phyloP scores from a whole-genome alignment of 202 grass and related monocot genomes.

The Dendrocalamus latiflorus region DNA sequence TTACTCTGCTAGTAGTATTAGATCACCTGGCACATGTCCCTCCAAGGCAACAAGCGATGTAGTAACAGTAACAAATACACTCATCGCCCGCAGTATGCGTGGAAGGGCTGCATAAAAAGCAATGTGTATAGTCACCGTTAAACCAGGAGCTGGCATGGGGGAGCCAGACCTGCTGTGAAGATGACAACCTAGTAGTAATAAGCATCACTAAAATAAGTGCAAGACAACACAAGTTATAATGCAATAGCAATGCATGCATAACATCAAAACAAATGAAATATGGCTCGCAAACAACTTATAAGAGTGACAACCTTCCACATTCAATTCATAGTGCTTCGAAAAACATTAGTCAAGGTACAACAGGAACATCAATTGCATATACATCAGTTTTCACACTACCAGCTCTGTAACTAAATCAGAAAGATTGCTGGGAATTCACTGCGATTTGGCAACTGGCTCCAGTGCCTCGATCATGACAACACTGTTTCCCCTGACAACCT shows the following conservation, averaged over 20 bases:
- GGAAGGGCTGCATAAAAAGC: background rate
- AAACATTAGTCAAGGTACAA: slow-evolving; percentile 33
- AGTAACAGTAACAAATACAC: background rate
- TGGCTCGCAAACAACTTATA: background rate
- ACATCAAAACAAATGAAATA: background rate
- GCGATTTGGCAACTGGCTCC: slow-evolving; percentile 53
- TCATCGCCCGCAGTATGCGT: background rate
- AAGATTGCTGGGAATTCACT: background rate
- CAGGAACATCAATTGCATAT: slow-evolving; percentile 21
- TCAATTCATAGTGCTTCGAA: background rate
- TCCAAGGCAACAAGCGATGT: slow-evolving; percentile 23
- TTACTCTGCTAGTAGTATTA: background rate
- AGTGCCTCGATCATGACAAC: slow-evolving; percentile 96
- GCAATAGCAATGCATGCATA: background rate
- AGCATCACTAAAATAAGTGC: background rate
- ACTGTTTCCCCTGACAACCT: slow-evolving; percentile 92
- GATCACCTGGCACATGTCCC: background rate
- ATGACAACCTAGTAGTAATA: slow-evolving; percentile 7
- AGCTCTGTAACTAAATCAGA: background rate
- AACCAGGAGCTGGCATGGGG: slow-evolving; percentile 30
- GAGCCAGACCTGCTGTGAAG: slow-evolving; percentile 46
- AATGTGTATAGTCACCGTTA: slow-evolving; percentile 42
- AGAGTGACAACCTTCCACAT: background rate
- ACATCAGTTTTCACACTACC: slow-evolving; percentile 25
- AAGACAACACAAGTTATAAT: background rate